Conservation (phyloP, 768 basidiomycete genomes). For the Coprinopsis cinerea region DNA sequence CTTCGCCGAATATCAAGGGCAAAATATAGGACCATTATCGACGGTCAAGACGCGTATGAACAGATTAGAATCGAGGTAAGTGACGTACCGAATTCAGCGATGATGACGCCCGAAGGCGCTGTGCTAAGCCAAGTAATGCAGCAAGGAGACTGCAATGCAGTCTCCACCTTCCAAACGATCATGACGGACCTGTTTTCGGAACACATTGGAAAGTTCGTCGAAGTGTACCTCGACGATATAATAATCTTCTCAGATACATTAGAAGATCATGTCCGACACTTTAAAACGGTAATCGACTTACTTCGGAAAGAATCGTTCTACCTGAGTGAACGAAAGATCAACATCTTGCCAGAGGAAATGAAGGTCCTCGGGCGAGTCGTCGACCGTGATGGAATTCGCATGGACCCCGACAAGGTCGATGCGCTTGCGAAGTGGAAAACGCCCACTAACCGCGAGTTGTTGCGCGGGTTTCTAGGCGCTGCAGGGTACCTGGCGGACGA, state of each 20-base stretch:
- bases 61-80: slow-evolving; percentile 28
- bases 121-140: slow-evolving; percentile 33
- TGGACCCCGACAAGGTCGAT: slow-evolving; percentile 35
- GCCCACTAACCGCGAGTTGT: slow-evolving; percentile 15
- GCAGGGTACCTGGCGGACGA: slow-evolving; percentile 18
- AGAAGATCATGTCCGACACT: slow-evolving; percentile 26
- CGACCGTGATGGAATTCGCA: slow-evolving; percentile 25
- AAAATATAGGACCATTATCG: slow-evolving; percentile 27
- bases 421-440: slow-evolving; percentile 18
- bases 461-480: slow-evolving; percentile 8
- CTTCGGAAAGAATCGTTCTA: slow-evolving; percentile 24
- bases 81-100: slow-evolving; percentile 21
- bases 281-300: too few relatives aligned
- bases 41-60: slow-evolving; percentile 36
- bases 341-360: slow-evolving; percentile 16
- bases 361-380: slow-evolving; percentile 30
- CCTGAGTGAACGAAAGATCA: slow-evolving; percentile 12
- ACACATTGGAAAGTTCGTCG: slow-evolving; percentile 6
- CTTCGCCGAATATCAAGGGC: slow-evolving; percentile 23
- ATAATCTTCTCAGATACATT: slow-evolving; percentile 18
- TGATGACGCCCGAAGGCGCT: slow-evolving; percentile 27
- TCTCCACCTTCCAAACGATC: slow-evolving; percentile 29
- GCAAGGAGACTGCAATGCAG: slow-evolving; percentile 19
- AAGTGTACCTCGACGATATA: slow-evolving; percentile 14
- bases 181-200: slow-evolving; percentile 19